phyloP scores from a whole-genome alignment of 768 basidiomycete genomes.

The Mycena vitilis region DNA sequence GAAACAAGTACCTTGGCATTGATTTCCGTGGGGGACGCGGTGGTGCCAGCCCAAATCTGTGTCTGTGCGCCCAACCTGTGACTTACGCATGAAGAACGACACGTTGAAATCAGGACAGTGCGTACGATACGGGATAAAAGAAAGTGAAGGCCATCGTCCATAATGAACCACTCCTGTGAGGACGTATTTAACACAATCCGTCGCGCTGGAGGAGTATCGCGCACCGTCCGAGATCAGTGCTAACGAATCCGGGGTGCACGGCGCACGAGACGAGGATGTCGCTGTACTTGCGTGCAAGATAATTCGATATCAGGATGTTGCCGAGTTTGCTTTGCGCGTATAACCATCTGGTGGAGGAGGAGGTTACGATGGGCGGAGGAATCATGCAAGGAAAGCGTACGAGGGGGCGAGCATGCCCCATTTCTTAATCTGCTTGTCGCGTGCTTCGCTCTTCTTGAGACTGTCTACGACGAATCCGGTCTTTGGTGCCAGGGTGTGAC shows the following conservation, averaged over 20 bases:
- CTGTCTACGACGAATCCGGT: not conserved
- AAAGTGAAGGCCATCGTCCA: not conserved
- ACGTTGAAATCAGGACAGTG: no score
- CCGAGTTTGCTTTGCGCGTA: not conserved
- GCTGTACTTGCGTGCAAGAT: not conserved
- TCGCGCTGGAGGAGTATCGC: no score
- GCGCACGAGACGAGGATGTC: constrained; percentile 1
- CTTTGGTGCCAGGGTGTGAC: not conserved
- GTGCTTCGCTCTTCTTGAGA: not conserved
- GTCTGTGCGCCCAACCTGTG: not conserved
- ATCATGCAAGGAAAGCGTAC: not conserved
- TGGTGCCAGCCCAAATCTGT: constrained; percentile 11
- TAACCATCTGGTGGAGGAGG: not conserved
- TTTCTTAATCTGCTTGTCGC: not conserved
- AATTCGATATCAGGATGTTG: constrained; percentile 2
- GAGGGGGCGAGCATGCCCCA: not conserved
- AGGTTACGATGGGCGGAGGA: not conserved
- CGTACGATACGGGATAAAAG: not conserved
- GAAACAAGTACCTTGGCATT: not conserved
- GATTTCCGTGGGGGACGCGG: not conserved
- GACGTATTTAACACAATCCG: no score
- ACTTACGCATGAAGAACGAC: not conserved
- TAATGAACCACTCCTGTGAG: not conserved
- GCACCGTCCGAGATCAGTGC: not conserved
- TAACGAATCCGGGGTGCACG: not conserved